Evolutionary conservation across 2,329 filamentous ascomycete genomes (phyloP), one percentile per base, ranked within the genome.

Genomic region (Beauveria medogensis): DNA sequence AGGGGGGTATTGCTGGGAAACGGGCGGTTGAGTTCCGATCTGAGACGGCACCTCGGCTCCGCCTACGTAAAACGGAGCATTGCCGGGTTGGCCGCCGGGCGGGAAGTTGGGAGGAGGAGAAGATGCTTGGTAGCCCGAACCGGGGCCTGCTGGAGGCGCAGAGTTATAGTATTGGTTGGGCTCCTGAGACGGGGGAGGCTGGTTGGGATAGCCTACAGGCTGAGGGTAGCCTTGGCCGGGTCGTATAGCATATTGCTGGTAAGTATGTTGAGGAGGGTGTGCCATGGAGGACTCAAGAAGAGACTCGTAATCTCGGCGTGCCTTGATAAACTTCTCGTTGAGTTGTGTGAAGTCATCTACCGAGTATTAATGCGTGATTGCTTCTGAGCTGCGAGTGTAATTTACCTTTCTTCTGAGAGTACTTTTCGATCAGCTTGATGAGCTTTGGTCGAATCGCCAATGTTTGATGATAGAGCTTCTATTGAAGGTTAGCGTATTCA

Each of bases 261-360:
- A 94, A 66, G 82, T 85, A 52, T 88, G 85, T 69, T 90, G 89
- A 57, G 90, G 86, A n/a, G 92, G 89, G 67, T 97, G 93, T 1
- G 92, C 87, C 93, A 99, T 97, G 60, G 93, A 97, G 20, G 91
- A 89, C 74, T 99, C 94, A 22, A 99, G 80, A n/a, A 99, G 82
- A 34, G 90, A 87, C 75, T 99, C 94, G 72, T 99, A 99, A 75
- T 99, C 94, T 68, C 93, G 85, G 65, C 94, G 88, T 51, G 94
- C 94, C 76, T 99, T 99, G 80, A 99, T 97, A 74, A 99, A 99
- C 77, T 97, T 97, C 74, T 99, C 94, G 70, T 99, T 99, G 64
- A 99, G 80, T 72, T 97, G 93, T 2, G 94, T 97, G 71, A 99
- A 97, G 73, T 99, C 94, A 75, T 99, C 94, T 96, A 65, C 10